A percentile compares a stretch with the other conserved stretches of the same genome.
Conservation (phyloP, 805 yeast species). For the Zygosaccharomyces pseudorouxii region DNA sequence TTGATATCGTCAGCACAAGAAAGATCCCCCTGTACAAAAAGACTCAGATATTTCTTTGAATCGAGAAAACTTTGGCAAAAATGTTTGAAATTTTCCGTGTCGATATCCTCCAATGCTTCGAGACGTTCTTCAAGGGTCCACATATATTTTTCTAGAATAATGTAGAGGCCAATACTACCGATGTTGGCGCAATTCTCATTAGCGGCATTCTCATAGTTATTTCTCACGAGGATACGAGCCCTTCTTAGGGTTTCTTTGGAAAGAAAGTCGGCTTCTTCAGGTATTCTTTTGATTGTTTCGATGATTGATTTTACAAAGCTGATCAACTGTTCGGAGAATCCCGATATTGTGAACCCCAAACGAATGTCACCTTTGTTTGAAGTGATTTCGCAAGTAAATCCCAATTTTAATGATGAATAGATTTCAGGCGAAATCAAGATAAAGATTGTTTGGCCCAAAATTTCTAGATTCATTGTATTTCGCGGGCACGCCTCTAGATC, state of each 20-base stretch:
- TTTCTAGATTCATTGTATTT: conserved; percentile 47
- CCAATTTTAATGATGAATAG: conserved; percentile 52
- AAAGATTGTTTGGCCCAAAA: conserved; percentile 47
- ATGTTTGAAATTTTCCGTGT: conserved; percentile 33
- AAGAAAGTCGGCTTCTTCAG: conserved; percentile 12
- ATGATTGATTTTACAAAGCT: conserved; percentile 36
- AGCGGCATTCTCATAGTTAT: conserved; percentile 42
- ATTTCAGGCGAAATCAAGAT: conserved; percentile 38
- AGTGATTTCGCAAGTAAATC: conserved; percentile 52
- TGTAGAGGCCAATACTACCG: conserved; percentile 47
- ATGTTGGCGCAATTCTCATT: conserved; percentile 44
- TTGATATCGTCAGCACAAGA: conserved; percentile 25
- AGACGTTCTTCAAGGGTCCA: conserved; percentile 53
- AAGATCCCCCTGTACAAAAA: conserved; percentile 51
- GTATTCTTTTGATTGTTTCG: conserved; percentile 29
- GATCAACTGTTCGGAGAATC: conserved; percentile 42
- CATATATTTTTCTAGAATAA: conserved; percentile 51
- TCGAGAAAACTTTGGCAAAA: conserved; percentile 32
- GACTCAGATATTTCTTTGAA: conserved; percentile 35
- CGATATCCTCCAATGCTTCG: conserved; percentile 50
- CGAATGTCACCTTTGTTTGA: conserved; percentile 52
- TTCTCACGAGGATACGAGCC: conserved; percentile 46
- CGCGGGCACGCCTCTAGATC: conserved; percentile 34
- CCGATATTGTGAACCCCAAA: conserved; percentile 49
- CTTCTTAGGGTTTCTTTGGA: conserved; percentile 40